Base-by-base conservation (phyloP, 2,329 filamentous ascomycete genomes). In the Trichocomaceae sp. region DNA sequence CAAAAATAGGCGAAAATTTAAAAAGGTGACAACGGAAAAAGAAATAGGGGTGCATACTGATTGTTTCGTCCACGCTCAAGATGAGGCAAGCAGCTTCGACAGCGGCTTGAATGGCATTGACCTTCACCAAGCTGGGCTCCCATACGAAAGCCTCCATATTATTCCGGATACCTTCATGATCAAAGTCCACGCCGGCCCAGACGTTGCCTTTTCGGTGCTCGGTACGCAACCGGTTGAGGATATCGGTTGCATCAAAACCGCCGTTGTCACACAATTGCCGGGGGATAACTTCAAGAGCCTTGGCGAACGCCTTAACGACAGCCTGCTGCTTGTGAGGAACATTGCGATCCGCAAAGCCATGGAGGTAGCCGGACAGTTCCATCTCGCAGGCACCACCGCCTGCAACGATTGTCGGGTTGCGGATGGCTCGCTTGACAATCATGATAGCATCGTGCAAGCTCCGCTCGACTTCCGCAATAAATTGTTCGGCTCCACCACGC, bases 381-480 rank as follows among this genome's bases (percentile, higher is more conserved):
- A 99, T 97, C 79, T 99, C 93, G 65, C 81, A 85, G 17, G 93
- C 92, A 70, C 93, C 93, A 64, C 93, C 93, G 65, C 93, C 93
- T 46, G 91, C 93, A 23, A 99, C 93, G 62, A 99, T 96, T 69
- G 83, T 88, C 68, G 86, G 86, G 79, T 97, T 95, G 78, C 89
- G 90, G 74, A 97, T 90, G 26, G 93, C 90, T 59, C 95, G 90
- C 83, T 97, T 97, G 69, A 99, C 93, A 67, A 99, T 96, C 93
- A 99, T 99, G 75, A 99, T 97, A 64, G 93, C 93, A 68, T 99
- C 93, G 79, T 99, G 93, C 62, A 99, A 82, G 69, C 90, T 96
- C 61, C 93, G 88, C 79, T 99, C 93, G 1, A 96, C 93, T 74
- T 99, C 93, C 56, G 93, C 93, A 65, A 99, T 99, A 77, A 99